These are phyloP conservation scores for Haplosporangium sp. DNA, from an alignment of 371 early-diverging fungal species.

Conservation along the genomic window DNA sequence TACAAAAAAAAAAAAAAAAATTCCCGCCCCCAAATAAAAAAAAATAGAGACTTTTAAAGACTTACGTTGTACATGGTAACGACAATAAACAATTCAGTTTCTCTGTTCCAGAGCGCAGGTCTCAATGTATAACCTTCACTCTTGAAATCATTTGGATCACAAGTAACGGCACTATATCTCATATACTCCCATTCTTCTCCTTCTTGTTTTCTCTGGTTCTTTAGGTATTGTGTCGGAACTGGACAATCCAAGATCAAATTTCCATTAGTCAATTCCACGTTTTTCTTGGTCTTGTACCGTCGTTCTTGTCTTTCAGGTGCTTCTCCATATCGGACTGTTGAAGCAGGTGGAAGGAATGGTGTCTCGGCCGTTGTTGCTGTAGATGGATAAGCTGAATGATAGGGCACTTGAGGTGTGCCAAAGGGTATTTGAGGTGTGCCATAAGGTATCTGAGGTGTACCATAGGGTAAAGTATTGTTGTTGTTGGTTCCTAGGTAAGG, in stretches of 20 bases:
- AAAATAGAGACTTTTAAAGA: no score
- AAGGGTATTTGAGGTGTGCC: neutral
- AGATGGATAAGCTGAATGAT: neutral
- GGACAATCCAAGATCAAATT: conserved; percentile 68
- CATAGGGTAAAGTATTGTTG: neutral
- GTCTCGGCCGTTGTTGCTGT: conserved; percentile 13
- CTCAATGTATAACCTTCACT: conserved; percentile 61
- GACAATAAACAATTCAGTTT: conserved; percentile 75
- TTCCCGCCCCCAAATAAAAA: no score
- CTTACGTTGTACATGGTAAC: conserved; percentile 77
- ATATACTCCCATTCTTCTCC: conserved; percentile 74
- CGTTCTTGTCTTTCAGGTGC: conserved; percentile 66
- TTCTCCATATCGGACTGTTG: conserved; percentile 59
- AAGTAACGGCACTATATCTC: conserved; percentile 80
- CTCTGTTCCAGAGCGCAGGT: conserved; percentile 59
- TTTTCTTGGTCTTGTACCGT: conserved; percentile 61
- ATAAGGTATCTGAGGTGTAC: neutral
- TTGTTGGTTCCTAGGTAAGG: neutral
- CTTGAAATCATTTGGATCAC: conserved; percentile 70
- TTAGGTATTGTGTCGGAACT: conserved; percentile 60
- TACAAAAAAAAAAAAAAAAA: no score
- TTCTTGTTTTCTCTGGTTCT: conserved; percentile 55
- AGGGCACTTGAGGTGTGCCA: neutral
- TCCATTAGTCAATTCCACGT: conserved; percentile 60
- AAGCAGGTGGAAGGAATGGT: conserved; percentile 42